phyloP scores from a whole-genome alignment of 2,329 filamentous ascomycete genomes.

The Lasiodiplodia citricola region DNA sequence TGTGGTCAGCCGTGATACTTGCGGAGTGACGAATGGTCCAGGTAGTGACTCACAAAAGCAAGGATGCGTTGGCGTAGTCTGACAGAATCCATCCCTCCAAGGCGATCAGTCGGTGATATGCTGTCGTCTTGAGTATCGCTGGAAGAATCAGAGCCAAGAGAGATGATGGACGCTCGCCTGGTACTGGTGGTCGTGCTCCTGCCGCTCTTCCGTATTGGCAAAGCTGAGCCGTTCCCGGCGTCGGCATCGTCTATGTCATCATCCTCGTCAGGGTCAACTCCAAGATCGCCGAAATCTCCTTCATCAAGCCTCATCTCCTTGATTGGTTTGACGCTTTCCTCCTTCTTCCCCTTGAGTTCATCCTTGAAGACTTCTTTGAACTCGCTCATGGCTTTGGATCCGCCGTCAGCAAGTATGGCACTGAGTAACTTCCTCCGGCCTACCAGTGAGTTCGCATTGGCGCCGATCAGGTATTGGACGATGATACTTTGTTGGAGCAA shows the following conservation, averaged over 20 bases:
- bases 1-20: background rate
- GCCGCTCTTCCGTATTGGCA: background rate
- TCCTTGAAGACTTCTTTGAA: slow-evolving; percentile 72
- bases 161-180: slow-evolving; percentile 10
- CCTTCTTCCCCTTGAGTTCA: slow-evolving; percentile 61
- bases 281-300: slow-evolving; percentile 24
- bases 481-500: slow-evolving; percentile 63
- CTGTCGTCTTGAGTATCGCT: background rate
- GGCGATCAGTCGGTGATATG: slow-evolving; percentile 33
- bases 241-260: slow-evolving; percentile 25
- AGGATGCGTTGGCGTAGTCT: slow-evolving; percentile 68
- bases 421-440: slow-evolving; percentile 63
- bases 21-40: background rate
- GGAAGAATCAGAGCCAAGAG: background rate
- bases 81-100: slow-evolving; percentile 61
- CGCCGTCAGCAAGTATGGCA: slow-evolving; percentile 71
- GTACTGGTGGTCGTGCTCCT: background rate
- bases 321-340: slow-evolving; percentile 30
- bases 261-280: slow-evolving; percentile 26
- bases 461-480: slow-evolving; percentile 61
- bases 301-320: slow-evolving; percentile 20
- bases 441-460: slow-evolving; percentile 40
- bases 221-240: background rate
- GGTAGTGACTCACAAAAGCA: slow-evolving; percentile 52
- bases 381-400: slow-evolving; percentile 54